A percentile compares a stretch with the other conserved stretches of the same genome.
These are phyloP conservation scores for Hymenoscyphus occultus DNA, from an alignment of 2,329 filamentous ascomycete species.

Conservation along the genomic window DNA sequence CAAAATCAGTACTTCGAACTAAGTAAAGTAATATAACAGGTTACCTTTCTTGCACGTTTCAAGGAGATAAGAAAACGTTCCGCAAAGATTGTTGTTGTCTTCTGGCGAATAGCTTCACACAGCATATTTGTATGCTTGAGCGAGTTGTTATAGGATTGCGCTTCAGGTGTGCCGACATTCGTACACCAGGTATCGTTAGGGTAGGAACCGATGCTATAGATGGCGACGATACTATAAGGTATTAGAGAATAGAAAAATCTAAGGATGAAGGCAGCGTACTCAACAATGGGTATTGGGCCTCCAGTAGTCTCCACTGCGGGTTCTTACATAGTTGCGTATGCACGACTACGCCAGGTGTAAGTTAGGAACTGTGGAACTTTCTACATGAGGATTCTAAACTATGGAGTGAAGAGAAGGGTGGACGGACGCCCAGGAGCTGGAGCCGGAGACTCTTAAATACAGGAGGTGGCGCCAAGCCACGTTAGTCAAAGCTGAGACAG, in stretches of 20 bases:
- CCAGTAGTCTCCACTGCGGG: no score
- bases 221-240: slow-evolving; percentile 1
- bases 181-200: not conserved
- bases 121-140: slow-evolving; percentile 30
- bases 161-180: not conserved
- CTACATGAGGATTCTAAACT: no score
- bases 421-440: no score
- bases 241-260: not conserved
- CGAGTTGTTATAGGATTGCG: slow-evolving; percentile 28
- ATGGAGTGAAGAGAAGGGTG: no score
- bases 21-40: not conserved
- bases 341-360: no score
- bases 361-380: no score
- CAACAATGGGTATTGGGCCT: no score
- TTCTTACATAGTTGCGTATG: no score
- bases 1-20: not conserved
- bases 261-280: not conserved
- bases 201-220: not conserved
- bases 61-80: not conserved
- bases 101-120: slow-evolving; percentile 7
- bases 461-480: no score
- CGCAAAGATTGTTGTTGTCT: not conserved
- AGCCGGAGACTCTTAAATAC: no score
- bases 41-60: not conserved
- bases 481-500: no score